Percentiles rank a stretch among this genome's conserved stretches.
phyloP scores from a whole-genome alignment of 768 basidiomycete species.

The Suillus subaureus region DNA sequence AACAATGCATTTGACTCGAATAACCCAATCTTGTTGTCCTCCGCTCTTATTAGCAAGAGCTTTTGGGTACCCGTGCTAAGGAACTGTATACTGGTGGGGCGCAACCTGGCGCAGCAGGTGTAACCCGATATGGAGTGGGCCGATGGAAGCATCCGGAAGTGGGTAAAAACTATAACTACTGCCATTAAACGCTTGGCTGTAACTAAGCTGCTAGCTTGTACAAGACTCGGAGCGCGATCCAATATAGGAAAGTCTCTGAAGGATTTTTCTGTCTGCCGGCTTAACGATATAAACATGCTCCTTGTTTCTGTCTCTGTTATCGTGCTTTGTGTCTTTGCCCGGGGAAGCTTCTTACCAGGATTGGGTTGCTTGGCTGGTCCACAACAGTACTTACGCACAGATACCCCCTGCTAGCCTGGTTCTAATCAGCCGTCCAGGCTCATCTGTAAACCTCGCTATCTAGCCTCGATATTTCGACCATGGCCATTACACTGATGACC shows the following conservation, averaged over 20 bases:
- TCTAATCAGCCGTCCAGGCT: background rate
- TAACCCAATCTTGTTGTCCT: background rate
- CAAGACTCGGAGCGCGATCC: background rate
- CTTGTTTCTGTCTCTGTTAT: conserved; percentile 1
- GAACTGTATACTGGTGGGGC: conserved; percentile 13
- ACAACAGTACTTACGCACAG: background rate
- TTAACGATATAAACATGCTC: conserved; percentile 1
- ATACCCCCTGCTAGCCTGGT: background rate
- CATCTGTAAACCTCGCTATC: background rate
- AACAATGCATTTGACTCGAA: background rate
- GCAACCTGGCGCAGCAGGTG: conserved; percentile 18
- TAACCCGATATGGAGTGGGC: conserved; percentile 43
- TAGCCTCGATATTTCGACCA: background rate
- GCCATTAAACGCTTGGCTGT: background rate
- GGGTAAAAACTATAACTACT: conserved; percentile 39
- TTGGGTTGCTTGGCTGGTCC: background rate
- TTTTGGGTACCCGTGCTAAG: conserved; percentile 40
- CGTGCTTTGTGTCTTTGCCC: background rate
- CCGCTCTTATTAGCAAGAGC: conserved; percentile 47
- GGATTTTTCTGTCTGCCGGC: background rate
- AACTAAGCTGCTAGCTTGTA: conserved; percentile 1
- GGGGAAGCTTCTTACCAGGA: background rate
- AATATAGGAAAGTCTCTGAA: background rate
- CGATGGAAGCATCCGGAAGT: conserved; percentile 56
- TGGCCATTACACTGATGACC: conserved; percentile 2